Base-by-base conservation (phyloP, 2,329 filamentous ascomycete genomes). In the Dactylella cylindrospora region DNA sequence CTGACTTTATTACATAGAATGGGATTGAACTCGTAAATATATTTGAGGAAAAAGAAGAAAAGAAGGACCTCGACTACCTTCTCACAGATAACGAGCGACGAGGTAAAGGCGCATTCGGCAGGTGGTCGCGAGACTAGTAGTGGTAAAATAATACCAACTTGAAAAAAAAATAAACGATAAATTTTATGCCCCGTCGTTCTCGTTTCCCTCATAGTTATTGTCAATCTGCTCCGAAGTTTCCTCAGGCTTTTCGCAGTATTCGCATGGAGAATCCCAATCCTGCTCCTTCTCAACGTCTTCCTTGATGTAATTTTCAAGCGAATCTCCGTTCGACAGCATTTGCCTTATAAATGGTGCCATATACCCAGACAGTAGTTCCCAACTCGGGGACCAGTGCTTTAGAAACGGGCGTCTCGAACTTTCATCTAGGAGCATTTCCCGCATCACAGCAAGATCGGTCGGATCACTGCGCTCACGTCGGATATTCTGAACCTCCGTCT, bases 1-100 rank as follows among this genome's bases (percentile, higher is more conserved):
- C 50, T 54, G 29, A 54, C 29, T 13, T 12, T 54, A 28, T 26
- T n/a, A n/a, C n/a, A 31, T n/a, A 62, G 57, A 44, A 53, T 25
- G 57, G 51, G 6, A 22, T 44, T 17, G 49, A 62, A 23, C 39
- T 62, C 13, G 43, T 54, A 9, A 38, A 54, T 25, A 23, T 40
- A n/a, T 60, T 44, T 26, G n/a, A 44, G 3, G 36, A 32, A n/a
- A 50, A 20, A 29, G 15, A 41, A 23, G 40, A 38, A 23, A n/a
- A 28, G n/a, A 36, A 32, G 15, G 15, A 40, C 41, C 13, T 57
- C 15, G 35, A 57, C n/a, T n/a, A 49, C 19, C 29, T 57, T 15
- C 26, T 54, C 2, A 54, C 40, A 10, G 31, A 54, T 7, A 39
- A 39, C 13, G 44, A 59, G 28, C 28, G 22, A 20, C 19, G 33